Base-by-base conservation (phyloP, 257 asterid species). In the Capsicum baccatum region DNA sequence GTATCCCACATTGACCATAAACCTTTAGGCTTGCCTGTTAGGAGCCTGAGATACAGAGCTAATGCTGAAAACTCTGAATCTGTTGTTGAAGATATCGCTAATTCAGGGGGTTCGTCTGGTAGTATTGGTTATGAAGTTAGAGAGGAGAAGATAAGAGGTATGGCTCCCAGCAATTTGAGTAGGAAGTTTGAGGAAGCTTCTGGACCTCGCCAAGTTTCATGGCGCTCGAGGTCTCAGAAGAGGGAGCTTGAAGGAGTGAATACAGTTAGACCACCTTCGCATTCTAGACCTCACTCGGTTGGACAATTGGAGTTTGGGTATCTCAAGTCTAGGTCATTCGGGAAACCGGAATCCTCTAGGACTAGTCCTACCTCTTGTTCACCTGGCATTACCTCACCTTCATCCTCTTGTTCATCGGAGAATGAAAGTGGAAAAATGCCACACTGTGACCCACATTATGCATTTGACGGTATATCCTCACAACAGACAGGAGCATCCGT, bases 1-100 rank as follows among this genome's bases (percentile, higher is more conserved):
- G 17, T 79, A 8, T 6, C 52, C 14, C 48, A 50, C 79, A 83
- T 88, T 88, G 92, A 91, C 76, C 87, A 90, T 87, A 93, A 88
- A 87, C 95, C 97, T 55, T 89, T 96, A 90, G 92, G 94, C 87
- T 85, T 96, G 88, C 97, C 98, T 6, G 80, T 93, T 84, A 91
- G 99, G 89, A 94, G 95, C 85, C 84, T 96, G 79, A 91, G 92
- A 87, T 87, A 97, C 39, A 88, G 87, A 66, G 55, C 52, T 48
- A 91, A 83, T 16, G 37, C 67, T 88, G 92, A 81, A 54, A 83
- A 83, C 15, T 84, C 79, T 83, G 92, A 87, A 68, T 59, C 71
- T 81, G 63, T 67, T 13, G 59, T 83, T 33, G 58, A 82, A 58
- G 68, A 10, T 79, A 47, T 48, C 21, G 52, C 83, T 26, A 69